Percentiles rank a stretch among this genome's conserved stretches.
Conservation (phyloP, 441 rosid species). For the Adansonia grandidieri region DNA sequence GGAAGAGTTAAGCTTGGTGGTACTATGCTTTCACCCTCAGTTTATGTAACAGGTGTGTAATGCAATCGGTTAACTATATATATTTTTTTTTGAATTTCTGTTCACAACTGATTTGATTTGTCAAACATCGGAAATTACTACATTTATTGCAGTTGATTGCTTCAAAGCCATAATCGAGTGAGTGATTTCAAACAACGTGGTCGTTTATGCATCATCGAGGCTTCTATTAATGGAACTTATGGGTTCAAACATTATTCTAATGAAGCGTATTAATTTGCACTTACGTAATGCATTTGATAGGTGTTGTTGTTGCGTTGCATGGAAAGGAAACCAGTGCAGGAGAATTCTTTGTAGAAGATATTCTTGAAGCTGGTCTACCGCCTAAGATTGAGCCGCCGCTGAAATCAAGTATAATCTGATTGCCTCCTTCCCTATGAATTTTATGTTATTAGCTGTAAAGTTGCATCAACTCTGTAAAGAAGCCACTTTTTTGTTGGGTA, state of each 20-base stretch:
- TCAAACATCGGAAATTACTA: slow-evolving; percentile 14
- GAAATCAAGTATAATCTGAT: slow-evolving; percentile 49
- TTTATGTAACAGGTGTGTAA: slow-evolving; percentile 76
- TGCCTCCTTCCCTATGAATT: slow-evolving; percentile 13
- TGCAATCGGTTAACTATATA: slow-evolving; percentile 10
- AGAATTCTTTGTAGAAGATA: slow-evolving; percentile 75
- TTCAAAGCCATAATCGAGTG: neutral
- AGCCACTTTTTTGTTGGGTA: slow-evolving; percentile 20
- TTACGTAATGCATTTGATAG: slow-evolving; percentile 45
- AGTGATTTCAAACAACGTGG: neutral
- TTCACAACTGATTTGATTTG: neutral
- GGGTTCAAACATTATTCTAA: slow-evolving; percentile 20
- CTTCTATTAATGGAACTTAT: neutral
- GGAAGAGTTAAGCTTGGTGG: slow-evolving; percentile 90
- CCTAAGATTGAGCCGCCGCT: slow-evolving; percentile 71
- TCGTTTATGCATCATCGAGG: neutral
- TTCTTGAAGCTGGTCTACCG: slow-evolving; percentile 86
- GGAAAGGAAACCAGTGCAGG: slow-evolving; percentile 90
- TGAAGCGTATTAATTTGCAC: slow-evolving; percentile 23
- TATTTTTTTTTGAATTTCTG: slow-evolving; percentile 10
- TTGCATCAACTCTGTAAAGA: neutral
- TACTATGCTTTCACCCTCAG: slow-evolving; percentile 56
- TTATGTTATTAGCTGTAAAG: slow-evolving; percentile 1
- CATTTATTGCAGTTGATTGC: neutral
- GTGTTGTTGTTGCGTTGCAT: slow-evolving; percentile 78